Base-by-base conservation (phyloP, 805 yeast species). In the Ogataea wickerhamii region DNA sequence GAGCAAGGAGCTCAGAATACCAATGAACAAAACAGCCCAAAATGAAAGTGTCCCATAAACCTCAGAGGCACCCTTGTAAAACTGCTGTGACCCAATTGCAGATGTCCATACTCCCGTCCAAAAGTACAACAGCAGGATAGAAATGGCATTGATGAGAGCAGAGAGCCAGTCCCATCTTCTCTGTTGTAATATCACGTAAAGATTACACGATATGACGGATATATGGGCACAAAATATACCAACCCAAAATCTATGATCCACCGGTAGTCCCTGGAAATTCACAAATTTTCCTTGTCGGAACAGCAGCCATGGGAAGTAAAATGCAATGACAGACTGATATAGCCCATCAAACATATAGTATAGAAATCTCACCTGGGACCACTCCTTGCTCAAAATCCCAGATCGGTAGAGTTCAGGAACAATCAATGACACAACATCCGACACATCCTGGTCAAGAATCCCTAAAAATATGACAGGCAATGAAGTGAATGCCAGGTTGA, bases 61-160 rank as follows among this genome's bases (percentile, higher is more conserved):
- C 50, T 79, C 76, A 2, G 76, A 58, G 2, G 84, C 93, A 18
- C 82, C 76, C 41, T 72, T 68, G 60, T 76, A 85, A 49, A 80
- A 80, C 51, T 78, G 84, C n/a, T 36, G 31, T 6, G 85, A 71
- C 39, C 65, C 60, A 2, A 31, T 19, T 6, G 72, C 58, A 4
- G 77, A 61, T 21, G 87, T 74, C 82, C 89, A 85, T 17, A 79
- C 74, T n/a, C 91, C 89, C 4, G 86, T 76, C 94, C 94, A 85
- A 55, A 78, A 74, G 49, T 72, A 82, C 13, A 83, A 68, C 29
- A 83, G 48, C 44, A 80, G 55, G 37, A 70, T 68, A 11, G 87
- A 79, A 32, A 86, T 53, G 1, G 71, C 62, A 40, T 67, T 63
- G 43, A 82, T 70, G 18, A 78, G 53, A 19, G 72, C 36, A 14